A percentile compares a stretch with the other conserved stretches of the same genome.
These are phyloP conservation scores for Trichosanthes truncata DNA, from an alignment of 306 rosid genomes.

Conservation along the genomic window DNA sequence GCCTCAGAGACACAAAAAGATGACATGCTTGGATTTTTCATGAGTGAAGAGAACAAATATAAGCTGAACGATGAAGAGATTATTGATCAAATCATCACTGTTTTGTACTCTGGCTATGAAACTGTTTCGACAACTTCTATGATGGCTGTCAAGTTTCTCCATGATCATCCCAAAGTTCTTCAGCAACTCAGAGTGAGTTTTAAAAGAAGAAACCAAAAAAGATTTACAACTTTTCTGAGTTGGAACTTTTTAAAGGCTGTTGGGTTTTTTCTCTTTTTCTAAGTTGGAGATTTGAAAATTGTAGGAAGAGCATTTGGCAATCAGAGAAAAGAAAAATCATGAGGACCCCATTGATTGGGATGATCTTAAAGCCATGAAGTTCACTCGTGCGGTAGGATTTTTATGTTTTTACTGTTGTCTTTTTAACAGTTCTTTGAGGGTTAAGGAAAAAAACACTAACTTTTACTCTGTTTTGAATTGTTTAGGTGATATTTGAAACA, in stretches of 20 bases:
- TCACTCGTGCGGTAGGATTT: slow-evolving; percentile 84
- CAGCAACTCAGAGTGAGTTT: slow-evolving; percentile 78
- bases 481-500: slow-evolving; percentile 94
- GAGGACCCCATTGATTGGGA: slow-evolving; percentile 59
- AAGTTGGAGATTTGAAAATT: background rate
- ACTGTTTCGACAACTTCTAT: slow-evolving; percentile 97
- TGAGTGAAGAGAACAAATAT: slow-evolving; percentile 56
- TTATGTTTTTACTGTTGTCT: background rate
- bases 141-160: slow-evolving; percentile 95
- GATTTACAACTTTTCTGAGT: background rate
- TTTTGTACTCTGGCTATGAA: slow-evolving; percentile 90
- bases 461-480: slow-evolving; percentile 4
- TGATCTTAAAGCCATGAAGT: slow-evolving; percentile 72
- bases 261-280: background rate
- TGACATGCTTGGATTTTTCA: slow-evolving; percentile 63
- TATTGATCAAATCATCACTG: slow-evolving; percentile 66
- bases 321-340: slow-evolving; percentile 55
- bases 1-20: slow-evolving; percentile 34
- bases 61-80: slow-evolving; percentile 68
- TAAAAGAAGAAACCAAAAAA: background rate
- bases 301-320: slow-evolving; percentile 77
- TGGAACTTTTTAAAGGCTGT: background rate
- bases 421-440: background rate
- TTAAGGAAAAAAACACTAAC: background rate
- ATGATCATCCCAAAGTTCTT: slow-evolving; percentile 80